phyloP scores from a whole-genome alignment of 768 basidiomycete species.

The Lactarius hengduanensis region DNA sequence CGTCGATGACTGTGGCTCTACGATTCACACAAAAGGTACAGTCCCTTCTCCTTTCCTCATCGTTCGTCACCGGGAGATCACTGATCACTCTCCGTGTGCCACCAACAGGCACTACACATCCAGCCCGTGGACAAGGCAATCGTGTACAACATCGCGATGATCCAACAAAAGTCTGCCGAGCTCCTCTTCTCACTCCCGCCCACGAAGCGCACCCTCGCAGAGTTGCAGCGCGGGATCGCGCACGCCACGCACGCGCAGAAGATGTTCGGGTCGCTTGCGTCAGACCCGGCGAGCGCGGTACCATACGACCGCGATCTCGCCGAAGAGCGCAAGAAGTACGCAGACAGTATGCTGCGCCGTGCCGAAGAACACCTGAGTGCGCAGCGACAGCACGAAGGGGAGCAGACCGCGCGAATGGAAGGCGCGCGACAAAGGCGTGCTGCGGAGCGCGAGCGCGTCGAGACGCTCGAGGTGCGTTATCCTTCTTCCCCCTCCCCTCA shows the following conservation, averaged over 20 bases:
- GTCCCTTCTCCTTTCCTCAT: neutral
- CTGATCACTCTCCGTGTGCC: constrained; percentile 32
- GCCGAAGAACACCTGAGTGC: constrained; percentile 74
- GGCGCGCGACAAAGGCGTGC: constrained; percentile 74
- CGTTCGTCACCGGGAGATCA: constrained; percentile 37
- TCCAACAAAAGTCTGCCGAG: constrained; percentile 94
- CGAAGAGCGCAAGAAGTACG: constrained; percentile 86
- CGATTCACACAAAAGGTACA: constrained; percentile 76
- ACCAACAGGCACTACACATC: constrained; percentile 70
- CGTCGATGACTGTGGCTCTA: constrained; percentile 81
- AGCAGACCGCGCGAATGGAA: constrained; percentile 70
- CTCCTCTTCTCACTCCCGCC: constrained; percentile 73
- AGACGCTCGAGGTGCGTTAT: constrained; percentile 60
- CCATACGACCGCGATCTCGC: constrained; percentile 88
- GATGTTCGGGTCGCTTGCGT: constrained; percentile 79
- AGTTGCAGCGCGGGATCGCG: constrained; percentile 73
- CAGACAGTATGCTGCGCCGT: constrained; percentile 78
- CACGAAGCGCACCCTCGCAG: constrained; percentile 75
- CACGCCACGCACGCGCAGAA: constrained; percentile 86
- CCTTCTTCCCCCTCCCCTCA: neutral
- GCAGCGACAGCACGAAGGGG: constrained; percentile 70
- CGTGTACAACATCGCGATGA: constrained; percentile 96
- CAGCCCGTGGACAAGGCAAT: constrained; percentile 88
- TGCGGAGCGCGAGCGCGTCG: constrained; percentile 69
- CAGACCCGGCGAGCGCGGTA: constrained; percentile 62